These are phyloP conservation scores for Trichodelitschia bisporula DNA, from an alignment of 495 filamentous ascomycete species.

Conservation along the genomic window DNA sequence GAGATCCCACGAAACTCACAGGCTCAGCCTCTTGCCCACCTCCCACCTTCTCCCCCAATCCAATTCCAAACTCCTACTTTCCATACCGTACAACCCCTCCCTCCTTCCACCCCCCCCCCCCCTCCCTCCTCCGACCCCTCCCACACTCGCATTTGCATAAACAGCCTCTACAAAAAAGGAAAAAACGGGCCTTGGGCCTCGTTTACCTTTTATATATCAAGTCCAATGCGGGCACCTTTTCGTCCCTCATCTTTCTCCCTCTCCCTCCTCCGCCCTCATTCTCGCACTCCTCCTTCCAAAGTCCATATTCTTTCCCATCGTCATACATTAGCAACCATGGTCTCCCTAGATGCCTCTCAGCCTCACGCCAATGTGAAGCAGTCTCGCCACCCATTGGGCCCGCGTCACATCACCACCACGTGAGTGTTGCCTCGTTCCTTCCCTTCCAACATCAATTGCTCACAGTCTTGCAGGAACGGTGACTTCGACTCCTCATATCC, in stretches of 20 bases:
- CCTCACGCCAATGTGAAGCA: slow-evolving; percentile 13
- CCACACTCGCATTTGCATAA: no score
- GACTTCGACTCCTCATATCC: slow-evolving; percentile 37
- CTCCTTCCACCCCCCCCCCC: background rate
- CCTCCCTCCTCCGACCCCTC: background rate
- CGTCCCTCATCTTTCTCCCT: no score
- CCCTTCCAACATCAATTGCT: slow-evolving; percentile 2
- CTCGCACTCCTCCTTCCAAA: no score
- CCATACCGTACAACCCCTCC: background rate
- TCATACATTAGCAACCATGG: no score
- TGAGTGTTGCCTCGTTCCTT: slow-evolving; percentile 3
- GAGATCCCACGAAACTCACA: no score
- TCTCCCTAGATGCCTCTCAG: slow-evolving; percentile 4
- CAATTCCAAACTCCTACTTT: background rate
- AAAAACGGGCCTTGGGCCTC: no score
- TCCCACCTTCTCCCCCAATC: no score
- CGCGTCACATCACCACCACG: slow-evolving; percentile 9
- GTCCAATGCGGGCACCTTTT: no score
- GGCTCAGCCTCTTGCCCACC: no score
- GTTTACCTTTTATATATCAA: no score
- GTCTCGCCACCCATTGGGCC: slow-evolving; percentile 2
- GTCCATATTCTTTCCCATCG: no score
- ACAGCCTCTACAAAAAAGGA: background rate
- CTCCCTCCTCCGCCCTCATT: no score
- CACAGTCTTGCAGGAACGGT: slow-evolving; percentile 9